Percentiles rank a stretch among this genome's conserved stretches.
phyloP scores from a whole-genome alignment of 331 rosid genomes.

The Pyracantha coccinea region DNA sequence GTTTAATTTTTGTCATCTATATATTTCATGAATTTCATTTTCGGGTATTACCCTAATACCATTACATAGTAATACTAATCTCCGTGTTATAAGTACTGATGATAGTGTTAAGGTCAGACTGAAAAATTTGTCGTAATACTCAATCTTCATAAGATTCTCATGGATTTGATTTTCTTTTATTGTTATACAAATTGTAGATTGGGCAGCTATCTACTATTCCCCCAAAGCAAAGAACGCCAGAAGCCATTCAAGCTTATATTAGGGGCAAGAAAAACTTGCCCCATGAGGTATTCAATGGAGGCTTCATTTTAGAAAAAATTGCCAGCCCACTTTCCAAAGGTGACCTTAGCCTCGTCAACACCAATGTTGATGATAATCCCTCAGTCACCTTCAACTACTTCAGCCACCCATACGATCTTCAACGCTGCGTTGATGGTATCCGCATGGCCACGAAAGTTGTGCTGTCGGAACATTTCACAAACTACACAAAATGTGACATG shows the following conservation, averaged over 20 bases:
- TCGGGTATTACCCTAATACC: too few relatives aligned
- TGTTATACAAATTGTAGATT: conserved; percentile 39
- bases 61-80: too few relatives aligned
- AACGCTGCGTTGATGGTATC: conserved; percentile 82
- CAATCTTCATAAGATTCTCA: neutral
- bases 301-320: conserved; percentile 77
- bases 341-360: conserved; percentile 47
- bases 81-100: too few relatives aligned
- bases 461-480: conserved; percentile 49
- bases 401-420: conserved; percentile 68
- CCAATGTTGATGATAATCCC: conserved; percentile 78
- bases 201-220: conserved; percentile 95
- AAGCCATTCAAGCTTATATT: conserved; percentile 51
- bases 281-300: conserved; percentile 79
- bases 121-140: neutral
- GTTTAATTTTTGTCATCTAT: neutral
- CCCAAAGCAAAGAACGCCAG: conserved; percentile 74
- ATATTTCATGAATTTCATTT: too few relatives aligned
- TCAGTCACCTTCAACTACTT: conserved; percentile 86
- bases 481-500: conserved; percentile 44
- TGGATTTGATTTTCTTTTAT: neutral
- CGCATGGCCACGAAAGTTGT: conserved; percentile 52
- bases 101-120: neutral
- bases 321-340: conserved; percentile 68
- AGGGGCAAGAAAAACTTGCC: conserved; percentile 60